Conservation (phyloP, 176 grass and related monocot genomes). For the Ampelocalamus luodianensis region DNA sequence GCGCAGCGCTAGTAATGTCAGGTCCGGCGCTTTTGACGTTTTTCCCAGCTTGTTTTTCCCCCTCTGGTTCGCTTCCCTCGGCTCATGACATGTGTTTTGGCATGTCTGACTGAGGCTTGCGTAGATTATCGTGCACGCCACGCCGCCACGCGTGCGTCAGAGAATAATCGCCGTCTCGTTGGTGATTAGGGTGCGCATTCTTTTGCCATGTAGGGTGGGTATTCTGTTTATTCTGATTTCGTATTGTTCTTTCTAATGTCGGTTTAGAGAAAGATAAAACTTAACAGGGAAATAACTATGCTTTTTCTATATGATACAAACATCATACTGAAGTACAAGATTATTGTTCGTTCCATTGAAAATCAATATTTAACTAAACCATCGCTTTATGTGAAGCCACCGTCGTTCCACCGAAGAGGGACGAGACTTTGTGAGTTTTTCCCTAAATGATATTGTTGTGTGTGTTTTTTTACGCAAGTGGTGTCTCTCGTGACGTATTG, state of each 20-base stretch:
- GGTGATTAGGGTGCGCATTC: neutral
- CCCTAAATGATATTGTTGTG: too few species aligned
- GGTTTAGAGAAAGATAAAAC: neutral
- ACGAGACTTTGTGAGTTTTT: too few species aligned
- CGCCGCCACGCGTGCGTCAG: slow-evolving; percentile 13
- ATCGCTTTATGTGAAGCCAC: too few species aligned
- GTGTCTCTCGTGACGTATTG: too few species aligned
- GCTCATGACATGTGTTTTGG: neutral
- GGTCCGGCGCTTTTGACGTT: neutral
- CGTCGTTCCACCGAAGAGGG: too few species aligned
- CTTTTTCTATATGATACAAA: neutral
- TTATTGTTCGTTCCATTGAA: neutral
- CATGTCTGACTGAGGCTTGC: too few species aligned
- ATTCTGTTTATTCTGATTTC: neutral
- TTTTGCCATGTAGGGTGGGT: too few species aligned
- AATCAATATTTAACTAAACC: neutral
- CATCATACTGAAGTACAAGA: neutral
- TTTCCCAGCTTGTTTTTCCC: neutral
- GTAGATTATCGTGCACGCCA: slow-evolving; percentile 12
- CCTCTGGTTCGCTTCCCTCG: neutral
- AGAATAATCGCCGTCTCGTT: neutral
- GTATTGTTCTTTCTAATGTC: neutral
- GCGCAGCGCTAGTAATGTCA: neutral
- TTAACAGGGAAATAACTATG: neutral
- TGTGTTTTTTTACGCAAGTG: too few species aligned